A percentile compares a stretch with the other conserved stretches of the same genome.
Evolutionary conservation across 225 moss, liverwort and hornwort genomes (phyloP).

Genomic region (Lunularia cruciata): DNA sequence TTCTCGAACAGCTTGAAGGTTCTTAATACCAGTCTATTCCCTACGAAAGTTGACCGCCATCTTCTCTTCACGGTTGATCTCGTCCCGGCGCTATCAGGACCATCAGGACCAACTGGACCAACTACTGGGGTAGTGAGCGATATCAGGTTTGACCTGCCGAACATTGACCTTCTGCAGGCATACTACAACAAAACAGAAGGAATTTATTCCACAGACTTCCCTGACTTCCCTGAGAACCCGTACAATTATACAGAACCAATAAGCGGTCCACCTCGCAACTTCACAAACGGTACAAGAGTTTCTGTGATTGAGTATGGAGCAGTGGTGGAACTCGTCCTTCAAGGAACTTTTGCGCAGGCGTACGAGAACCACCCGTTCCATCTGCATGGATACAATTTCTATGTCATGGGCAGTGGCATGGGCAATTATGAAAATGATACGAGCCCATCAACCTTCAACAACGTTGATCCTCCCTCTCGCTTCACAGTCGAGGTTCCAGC

Average conservation of each 20-base stretch:
- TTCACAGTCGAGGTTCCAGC: conserved; percentile 86
- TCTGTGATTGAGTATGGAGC: conserved; percentile 37
- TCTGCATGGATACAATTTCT: conserved; percentile 82
- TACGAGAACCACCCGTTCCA: conserved; percentile 92
- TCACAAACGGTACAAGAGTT: conserved; percentile 28
- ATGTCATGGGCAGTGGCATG: conserved; percentile 59
- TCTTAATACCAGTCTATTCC: conserved; percentile 24
- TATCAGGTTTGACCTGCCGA: conserved; percentile 32
- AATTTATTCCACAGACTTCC: conserved; percentile 44
- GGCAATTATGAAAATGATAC: conserved; percentile 66
- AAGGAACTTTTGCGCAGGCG: conserved; percentile 51
- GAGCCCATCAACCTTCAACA: conserved; percentile 68
- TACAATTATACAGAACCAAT: conserved; percentile 37
- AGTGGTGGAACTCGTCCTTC: conserved; percentile 67
- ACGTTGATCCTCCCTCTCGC: conserved; percentile 64
- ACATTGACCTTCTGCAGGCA: conserved; percentile 37
- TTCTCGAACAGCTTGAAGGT: conserved; percentile 22
- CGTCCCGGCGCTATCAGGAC: too few species aligned
- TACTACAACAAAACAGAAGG: conserved; percentile 33
- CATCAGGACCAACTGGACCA: conserved; percentile 22
- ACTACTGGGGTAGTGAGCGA: conserved; percentile 38
- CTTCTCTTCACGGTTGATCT: conserved; percentile 33
- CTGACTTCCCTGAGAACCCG: conserved; percentile 30
- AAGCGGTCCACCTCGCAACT: conserved; percentile 14
- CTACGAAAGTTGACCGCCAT: conserved; percentile 27